Evolutionary conservation across 192 early-diverging fungal species (phyloP).

Genomic region (Backusella circina): DNA sequence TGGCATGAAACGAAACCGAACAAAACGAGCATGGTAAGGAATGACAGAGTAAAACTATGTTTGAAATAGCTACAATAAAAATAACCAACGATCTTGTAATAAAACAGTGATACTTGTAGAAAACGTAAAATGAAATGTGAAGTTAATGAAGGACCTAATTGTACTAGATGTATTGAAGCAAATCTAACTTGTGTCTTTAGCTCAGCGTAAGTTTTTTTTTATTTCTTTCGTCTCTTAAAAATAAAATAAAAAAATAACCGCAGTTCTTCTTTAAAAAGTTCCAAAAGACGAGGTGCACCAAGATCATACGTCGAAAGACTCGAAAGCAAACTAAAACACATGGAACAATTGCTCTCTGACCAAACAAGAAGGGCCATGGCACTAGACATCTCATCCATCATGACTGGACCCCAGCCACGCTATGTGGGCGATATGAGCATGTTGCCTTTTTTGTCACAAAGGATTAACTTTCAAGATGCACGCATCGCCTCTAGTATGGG

Average conservation of each 20-base stretch:
- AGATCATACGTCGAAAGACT: slow-evolving; percentile 30
- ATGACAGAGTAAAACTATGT: too few relatives aligned
- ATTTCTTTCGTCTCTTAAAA: not conserved
- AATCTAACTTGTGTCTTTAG: not conserved
- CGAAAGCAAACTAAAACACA: slow-evolving; percentile 24
- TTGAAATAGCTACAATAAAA: not conserved
- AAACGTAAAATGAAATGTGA: not conserved
- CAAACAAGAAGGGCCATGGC: not conserved
- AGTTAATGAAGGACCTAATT: not conserved
- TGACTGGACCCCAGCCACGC: not conserved
- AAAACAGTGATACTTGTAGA: not conserved
- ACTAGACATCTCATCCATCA: not conserved
- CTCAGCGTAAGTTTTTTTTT: not conserved
- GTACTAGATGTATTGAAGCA: not conserved
- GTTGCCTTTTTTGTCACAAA: slow-evolving; percentile 15
- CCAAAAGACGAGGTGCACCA: slow-evolving; percentile 27
- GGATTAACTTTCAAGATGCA: slow-evolving; percentile 17
- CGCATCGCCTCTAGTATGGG: not conserved
- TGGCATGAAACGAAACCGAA: not conserved
- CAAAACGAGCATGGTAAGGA: not conserved
- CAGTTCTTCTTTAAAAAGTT: not conserved
- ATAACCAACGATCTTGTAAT: not conserved
- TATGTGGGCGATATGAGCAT: slow-evolving; percentile 24
- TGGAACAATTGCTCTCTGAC: slow-evolving; percentile 19
- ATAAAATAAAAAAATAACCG: too few relatives aligned